Evolutionary conservation across 305 asterid genomes (phyloP).

Genomic region (Fraxinus nigra): DNA sequence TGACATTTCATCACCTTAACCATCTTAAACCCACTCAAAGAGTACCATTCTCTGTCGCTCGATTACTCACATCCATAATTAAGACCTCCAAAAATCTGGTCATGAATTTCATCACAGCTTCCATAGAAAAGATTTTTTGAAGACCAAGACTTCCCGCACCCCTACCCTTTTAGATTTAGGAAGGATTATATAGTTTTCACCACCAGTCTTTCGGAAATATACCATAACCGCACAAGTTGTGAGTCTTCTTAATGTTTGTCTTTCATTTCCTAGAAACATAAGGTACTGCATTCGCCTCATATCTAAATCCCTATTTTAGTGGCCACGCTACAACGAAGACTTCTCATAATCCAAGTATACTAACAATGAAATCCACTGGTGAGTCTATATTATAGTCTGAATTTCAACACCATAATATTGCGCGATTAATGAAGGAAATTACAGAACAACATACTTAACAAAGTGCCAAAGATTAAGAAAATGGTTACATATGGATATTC

Average conservation of each 20-base stretch:
- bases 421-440: neutral
- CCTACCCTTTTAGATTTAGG: neutral
- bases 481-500: neutral
- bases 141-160: neutral
- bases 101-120: neutral
- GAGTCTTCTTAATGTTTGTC: neutral
- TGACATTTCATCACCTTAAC: neutral
- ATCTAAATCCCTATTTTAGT: neutral
- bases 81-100: neutral
- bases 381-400: neutral
- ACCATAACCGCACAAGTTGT: neutral
- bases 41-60: neutral
- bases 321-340: neutral
- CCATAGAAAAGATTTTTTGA: neutral
- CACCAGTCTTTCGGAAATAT: neutral
- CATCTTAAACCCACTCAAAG: neutral
- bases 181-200: neutral
- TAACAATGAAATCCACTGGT: neutral
- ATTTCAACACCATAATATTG: neutral
- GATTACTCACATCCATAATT: neutral
- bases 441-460: neutral
- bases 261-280: neutral
- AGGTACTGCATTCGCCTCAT: neutral
- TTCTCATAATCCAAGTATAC: neutral
- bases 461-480: neutral